phyloP scores from a whole-genome alignment of 768 basidiomycete genomes.

The Leccinum sublutescens region DNA sequence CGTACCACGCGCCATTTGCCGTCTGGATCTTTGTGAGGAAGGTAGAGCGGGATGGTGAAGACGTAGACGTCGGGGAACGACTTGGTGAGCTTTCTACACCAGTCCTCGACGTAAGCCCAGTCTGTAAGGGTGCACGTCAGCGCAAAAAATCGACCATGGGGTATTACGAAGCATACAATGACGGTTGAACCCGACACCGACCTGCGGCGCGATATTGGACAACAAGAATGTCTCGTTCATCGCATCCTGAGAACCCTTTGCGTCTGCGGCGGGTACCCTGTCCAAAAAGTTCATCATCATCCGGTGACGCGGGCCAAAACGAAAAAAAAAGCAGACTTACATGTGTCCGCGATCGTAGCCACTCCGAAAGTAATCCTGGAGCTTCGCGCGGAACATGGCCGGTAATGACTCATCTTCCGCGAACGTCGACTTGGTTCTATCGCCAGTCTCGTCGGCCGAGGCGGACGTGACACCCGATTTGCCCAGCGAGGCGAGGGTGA shows the following conservation, averaged over 20 bases:
- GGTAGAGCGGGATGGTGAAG: slow-evolving; percentile 96
- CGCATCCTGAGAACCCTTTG: slow-evolving; percentile 85
- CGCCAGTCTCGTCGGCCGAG: slow-evolving; percentile 47
- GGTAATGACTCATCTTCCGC: slow-evolving; percentile 82
- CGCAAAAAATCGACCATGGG: background rate
- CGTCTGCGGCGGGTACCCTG: slow-evolving; percentile 97
- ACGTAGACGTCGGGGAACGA: slow-evolving; percentile 93
- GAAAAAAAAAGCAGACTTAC: slow-evolving; percentile 45
- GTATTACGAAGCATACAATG: slow-evolving; percentile 58
- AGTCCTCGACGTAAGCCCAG: slow-evolving; percentile 96
- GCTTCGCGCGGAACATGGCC: slow-evolving; percentile 69
- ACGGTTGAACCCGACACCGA: slow-evolving; percentile 95
- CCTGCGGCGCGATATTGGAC: slow-evolving; percentile 97
- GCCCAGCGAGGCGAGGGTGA: slow-evolving; percentile 75
- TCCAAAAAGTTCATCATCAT: background rate
- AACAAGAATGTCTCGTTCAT: slow-evolving; percentile 97
- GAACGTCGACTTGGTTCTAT: slow-evolving; percentile 77
- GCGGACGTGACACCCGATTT: slow-evolving; percentile 39
- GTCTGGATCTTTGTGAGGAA: slow-evolving; percentile 80
- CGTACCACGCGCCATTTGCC: slow-evolving; percentile 95
- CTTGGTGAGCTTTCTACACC: slow-evolving; percentile 88
- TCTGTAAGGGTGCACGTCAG: slow-evolving; percentile 43
- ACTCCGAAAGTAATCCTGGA: slow-evolving; percentile 89
- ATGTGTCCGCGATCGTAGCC: slow-evolving; percentile 98
- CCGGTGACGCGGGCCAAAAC: background rate